Conservation (phyloP, 1,284 basidiomycete genomes). For the Exobasidium rhododendri region DNA sequence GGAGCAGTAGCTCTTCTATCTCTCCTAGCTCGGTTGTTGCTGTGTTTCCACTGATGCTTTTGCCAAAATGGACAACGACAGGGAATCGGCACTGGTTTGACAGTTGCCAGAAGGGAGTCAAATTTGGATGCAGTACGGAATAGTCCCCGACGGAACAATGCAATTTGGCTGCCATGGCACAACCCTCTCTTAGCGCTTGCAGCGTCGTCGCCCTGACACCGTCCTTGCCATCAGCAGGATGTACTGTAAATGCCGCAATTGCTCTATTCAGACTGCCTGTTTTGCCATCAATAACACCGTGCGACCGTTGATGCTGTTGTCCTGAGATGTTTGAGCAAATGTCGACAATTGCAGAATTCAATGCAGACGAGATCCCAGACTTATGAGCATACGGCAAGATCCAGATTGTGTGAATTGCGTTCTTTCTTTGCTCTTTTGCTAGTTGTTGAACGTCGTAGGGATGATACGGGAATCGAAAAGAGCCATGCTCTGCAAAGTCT, state of each 20-base stretch:
- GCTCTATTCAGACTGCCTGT: background rate
- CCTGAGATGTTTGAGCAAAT: constrained; percentile 2
- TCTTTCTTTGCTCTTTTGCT: background rate
- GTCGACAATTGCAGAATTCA: constrained; percentile 12
- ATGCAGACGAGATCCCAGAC: background rate
- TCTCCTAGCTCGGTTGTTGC: constrained; percentile 6
- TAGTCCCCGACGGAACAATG: constrained; percentile 17
- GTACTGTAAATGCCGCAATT: constrained; percentile 9
- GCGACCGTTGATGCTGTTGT: too few species aligned
- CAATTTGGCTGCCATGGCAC: constrained; percentile 12
- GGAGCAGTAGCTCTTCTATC: constrained; percentile 5
- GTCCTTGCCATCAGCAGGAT: constrained; percentile 14
- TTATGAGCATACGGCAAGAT: constrained; percentile 19
- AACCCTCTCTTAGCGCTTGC: background rate
- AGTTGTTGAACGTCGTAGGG: background rate
- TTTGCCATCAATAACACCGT: too few species aligned
- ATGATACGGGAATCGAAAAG: constrained; percentile 12
- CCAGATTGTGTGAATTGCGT: constrained; percentile 8
- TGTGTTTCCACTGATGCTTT: constrained; percentile 10
- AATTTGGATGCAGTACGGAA: constrained; percentile 6
- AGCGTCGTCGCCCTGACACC: background rate
- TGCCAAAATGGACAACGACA: constrained; percentile 14
- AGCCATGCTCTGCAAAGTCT: constrained; percentile 6
- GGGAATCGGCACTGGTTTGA: constrained; percentile 1
- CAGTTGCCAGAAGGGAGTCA: constrained; percentile 10